Evolutionary conservation across 345 rosid species (phyloP), one percentile per base, ranked within the genome.

Genomic region (Abelmoschus esculentus): DNA sequence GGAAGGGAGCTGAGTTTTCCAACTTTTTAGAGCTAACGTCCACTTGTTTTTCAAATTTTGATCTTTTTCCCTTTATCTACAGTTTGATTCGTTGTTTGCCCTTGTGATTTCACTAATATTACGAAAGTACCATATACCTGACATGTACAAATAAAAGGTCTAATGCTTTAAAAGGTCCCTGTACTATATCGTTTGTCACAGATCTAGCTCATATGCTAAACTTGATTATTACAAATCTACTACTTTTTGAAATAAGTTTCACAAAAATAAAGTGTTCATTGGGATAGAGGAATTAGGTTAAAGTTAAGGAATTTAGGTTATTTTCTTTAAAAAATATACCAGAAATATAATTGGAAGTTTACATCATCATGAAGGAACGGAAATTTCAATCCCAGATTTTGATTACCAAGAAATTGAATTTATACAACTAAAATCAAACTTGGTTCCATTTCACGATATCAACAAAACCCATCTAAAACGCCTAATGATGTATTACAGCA

Each of bases 11-110:
- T 44, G 49, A 44, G 15, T 42, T 71, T 74, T 80, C 70, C 69
- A 74, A 77, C 77, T 11, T 44, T 74, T 76, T 77, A 55, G 62
- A 77, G 79, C 66, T 73, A 91, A 91, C 97, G 96, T 90, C 86
- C 91, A 86, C 86, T 72, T 77, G 79, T 44, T 91, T 80, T 91
- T 87, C 83, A 86, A 89, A 32, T 32, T 32, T 4, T 32, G 36
- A 32, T 32, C 36, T 6, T 32, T 47, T 76, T 50, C n/a, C 53
- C 92, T 83, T 83, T 78, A 74, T 73, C 36, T 65, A 9, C 59
- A 22, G 8, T 34, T 17, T 7, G 11, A 1, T 0, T 64, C 19
- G 14, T 1, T 44, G 14, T 44, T 44, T 44, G 49, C 14, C 49
- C 13, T 44, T 18, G 1, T 11, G 3, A 2, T 72, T 72, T 22